Conservation (phyloP, 2,329 filamentous ascomycete genomes). For the Fusarium secorum region DNA sequence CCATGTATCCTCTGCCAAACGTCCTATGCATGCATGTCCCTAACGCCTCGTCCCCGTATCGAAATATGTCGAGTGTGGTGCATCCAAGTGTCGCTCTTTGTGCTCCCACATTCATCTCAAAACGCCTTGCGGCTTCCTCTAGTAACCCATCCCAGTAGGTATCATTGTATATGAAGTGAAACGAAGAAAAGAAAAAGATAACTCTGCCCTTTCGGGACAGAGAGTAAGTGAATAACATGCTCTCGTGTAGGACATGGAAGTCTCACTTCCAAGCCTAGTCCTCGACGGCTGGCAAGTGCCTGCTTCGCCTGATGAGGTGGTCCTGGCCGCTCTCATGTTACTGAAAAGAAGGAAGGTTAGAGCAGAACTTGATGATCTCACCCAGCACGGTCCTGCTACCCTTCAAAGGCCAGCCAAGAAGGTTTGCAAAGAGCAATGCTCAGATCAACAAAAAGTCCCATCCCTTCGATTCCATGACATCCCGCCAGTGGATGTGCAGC, state of each 20-base stretch:
- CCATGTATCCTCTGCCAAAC: constrained; percentile 23
- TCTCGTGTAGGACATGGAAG: constrained; percentile 8
- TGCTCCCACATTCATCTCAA: constrained; percentile 35
- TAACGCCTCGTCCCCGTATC: constrained; percentile 34
- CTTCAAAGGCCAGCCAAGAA: constrained; percentile 51
- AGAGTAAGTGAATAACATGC: constrained; percentile 34
- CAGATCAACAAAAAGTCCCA: constrained; percentile 95
- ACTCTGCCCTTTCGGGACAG: constrained; percentile 33
- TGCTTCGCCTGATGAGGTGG: constrained; percentile 47
- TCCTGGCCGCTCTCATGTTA: constrained; percentile 36
- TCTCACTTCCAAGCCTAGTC: constrained; percentile 15
- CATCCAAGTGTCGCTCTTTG: constrained; percentile 45
- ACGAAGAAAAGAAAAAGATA: constrained; percentile 16
- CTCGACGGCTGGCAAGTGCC: constrained; percentile 47
- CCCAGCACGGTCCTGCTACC: constrained; percentile 37
- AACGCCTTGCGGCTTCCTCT: constrained; percentile 54
- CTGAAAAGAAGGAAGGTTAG: constrained; percentile 33
- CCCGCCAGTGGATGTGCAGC: constrained; percentile 89
- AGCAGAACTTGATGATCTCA: constrained; percentile 28
- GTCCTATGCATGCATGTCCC: constrained; percentile 35
- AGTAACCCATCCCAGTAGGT: constrained; percentile 48
- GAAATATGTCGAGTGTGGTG: constrained; percentile 39
- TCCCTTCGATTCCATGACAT: constrained; percentile 88
- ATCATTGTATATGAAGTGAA: constrained; percentile 45
- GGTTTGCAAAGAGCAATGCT: constrained; percentile 38